Base-by-base conservation (phyloP, 108 stramenopile genomes). In the Stephanodiscus minutulus region DNA sequence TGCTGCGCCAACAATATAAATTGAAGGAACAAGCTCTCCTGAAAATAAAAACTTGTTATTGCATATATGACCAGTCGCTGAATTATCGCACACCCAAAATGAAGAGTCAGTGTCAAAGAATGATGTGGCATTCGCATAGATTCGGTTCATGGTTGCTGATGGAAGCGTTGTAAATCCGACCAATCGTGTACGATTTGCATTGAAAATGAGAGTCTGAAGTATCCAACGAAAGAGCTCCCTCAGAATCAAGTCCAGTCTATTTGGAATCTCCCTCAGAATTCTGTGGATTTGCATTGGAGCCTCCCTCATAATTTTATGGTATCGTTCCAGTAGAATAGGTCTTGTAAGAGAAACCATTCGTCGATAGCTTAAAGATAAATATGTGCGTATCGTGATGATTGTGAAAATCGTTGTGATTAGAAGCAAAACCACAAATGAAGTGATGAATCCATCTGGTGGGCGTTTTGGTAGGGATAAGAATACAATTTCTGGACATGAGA, bases 41-140 rank as follows among this genome's bases (percentile, higher is more conserved):
- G 25, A 6, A 31, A 57, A 57, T 6, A 57, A 3, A 17, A 29
- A 28, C 11, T 7, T 3, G 31, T 57, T 29, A 5, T 57, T 57
- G 10, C 56, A 57, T 11, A 57, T 57, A 29, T 57, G 56, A 6
- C 56, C 56, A 3, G 56, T 57, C 5, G 56, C 56, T 6, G 56
- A 57, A 29, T 57, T 57, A 57, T 57, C 29, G 28, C 56, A 57
- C 31, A 57, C 28, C 56, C 56, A 57, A 29, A 57, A 57, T 0
- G 56, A 57, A 28, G 56, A 57, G 12, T 57, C 56, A 4, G 56
- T 57, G 15, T 57, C 56, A 13, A 57, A 57, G 1, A 18, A 52
- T 25, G 28, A 31, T 10, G 29, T 28, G 10, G 24, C 11, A 29
- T 29, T 57, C 6, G 1, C 56, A 57, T 25, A 52, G 20, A 21